Conservation (phyloP, 257 asterid species). For the Prunella vulgaris region DNA sequence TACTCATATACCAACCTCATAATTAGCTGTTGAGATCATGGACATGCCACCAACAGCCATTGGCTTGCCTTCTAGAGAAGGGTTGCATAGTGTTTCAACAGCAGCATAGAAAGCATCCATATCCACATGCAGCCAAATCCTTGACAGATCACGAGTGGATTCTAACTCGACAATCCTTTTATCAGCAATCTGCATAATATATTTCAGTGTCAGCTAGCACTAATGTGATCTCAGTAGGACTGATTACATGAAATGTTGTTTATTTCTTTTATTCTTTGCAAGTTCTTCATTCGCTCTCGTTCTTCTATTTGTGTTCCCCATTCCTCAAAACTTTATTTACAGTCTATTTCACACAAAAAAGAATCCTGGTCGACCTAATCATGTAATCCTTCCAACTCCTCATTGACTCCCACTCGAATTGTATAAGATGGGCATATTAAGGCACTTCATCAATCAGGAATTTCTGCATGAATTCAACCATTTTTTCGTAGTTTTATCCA, state of each 20-base stretch:
- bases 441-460: conserved; percentile 10
- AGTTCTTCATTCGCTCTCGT: background rate
- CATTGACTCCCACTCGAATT: background rate
- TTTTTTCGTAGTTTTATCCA: background rate
- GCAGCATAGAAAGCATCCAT: conserved; percentile 99
- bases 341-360: background rate
- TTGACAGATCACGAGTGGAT: conserved; percentile 73
- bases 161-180: conserved; percentile 68
- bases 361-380: background rate
- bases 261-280: background rate
- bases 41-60: conserved; percentile 98
- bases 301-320: background rate
- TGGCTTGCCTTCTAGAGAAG: conserved; percentile 73
- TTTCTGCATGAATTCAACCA: background rate
- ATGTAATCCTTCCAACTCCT: background rate
- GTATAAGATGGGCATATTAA: background rate
- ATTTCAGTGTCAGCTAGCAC: background rate
- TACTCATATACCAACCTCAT: conserved; percentile 62
- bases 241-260: background rate
- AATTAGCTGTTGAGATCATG: conserved; percentile 95
- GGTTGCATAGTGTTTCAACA: conserved; percentile 74
- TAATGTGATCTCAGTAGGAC: background rate
- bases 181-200: conserved; percentile 60
- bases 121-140: conserved; percentile 93
- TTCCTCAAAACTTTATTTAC: background rate